These are phyloP conservation scores for Tardiomyces blankii DNA, from an alignment of 1,139 yeast genomes.

Conservation along the genomic window DNA sequence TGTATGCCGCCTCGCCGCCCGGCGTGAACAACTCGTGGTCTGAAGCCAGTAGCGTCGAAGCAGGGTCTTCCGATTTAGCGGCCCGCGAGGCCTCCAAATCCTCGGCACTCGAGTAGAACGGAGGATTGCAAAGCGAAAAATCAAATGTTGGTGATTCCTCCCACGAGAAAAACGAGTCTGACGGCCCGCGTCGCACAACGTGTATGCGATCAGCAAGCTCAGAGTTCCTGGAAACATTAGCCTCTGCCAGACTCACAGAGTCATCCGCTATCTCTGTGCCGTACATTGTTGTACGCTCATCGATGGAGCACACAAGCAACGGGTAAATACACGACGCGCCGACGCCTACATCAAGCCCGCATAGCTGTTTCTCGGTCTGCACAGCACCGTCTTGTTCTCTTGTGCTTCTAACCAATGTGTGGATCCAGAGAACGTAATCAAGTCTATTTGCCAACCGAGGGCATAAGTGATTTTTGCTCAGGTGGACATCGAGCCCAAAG, in stretches of 20 bases:
- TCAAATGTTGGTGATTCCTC: slow-evolving; percentile 6
- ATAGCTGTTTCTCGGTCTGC: slow-evolving; percentile 1
- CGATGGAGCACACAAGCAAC: slow-evolving; percentile 20
- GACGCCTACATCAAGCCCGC: slow-evolving; percentile 25
- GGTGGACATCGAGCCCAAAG: slow-evolving; percentile 10
- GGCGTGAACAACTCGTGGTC: slow-evolving; percentile 27
- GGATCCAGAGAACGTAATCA: slow-evolving; percentile 17
- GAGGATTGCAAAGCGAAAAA: slow-evolving; percentile 37
- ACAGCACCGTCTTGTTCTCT: slow-evolving; percentile 1
- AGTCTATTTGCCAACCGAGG: slow-evolving; percentile 19
- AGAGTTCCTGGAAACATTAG: slow-evolving; percentile 16
- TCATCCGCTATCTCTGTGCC: slow-evolving; percentile 31
- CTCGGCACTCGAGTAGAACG: slow-evolving; percentile 28
- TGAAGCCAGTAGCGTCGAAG: slow-evolving; percentile 17
- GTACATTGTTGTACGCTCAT: slow-evolving; percentile 16
- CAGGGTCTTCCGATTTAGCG: slow-evolving; percentile 9
- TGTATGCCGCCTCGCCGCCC: slow-evolving; percentile 35
- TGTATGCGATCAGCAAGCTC: slow-evolving; percentile 4
- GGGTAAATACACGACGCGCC: slow-evolving; percentile 35
- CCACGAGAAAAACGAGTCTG: slow-evolving; percentile 5
- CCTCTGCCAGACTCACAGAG: slow-evolving; percentile 19
- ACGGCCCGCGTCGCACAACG: neutral
- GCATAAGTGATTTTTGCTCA: slow-evolving; percentile 13
- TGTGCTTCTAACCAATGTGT: slow-evolving; percentile 4
- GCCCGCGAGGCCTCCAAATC: slow-evolving; percentile 21